Conservation (phyloP, 345 rosid species). For the Pistacia vera region DNA sequence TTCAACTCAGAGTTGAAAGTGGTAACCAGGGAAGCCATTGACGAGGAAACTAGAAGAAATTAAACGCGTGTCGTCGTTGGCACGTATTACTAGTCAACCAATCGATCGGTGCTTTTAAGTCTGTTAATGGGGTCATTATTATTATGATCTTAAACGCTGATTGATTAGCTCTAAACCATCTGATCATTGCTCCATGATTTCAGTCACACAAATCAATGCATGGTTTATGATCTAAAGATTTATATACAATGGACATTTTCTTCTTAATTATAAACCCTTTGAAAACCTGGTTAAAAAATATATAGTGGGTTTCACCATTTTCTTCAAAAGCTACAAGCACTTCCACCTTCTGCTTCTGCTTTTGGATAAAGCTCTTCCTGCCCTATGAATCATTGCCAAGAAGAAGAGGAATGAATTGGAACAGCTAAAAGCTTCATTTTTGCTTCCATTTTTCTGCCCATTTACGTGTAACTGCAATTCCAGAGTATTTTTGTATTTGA, state of each 20-base stretch:
- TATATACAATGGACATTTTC: no score
- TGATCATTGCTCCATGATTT: no score
- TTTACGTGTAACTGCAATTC: neutral
- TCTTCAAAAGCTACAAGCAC: constrained; percentile 9
- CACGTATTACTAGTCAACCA: neutral
- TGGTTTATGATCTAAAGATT: no score
- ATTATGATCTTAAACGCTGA: no score
- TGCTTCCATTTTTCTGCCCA: neutral
- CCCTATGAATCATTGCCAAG: constrained; percentile 1
- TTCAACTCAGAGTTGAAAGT: neutral
- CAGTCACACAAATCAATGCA: no score
- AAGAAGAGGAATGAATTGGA: neutral
- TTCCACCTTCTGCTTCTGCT: neutral
- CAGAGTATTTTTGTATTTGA: neutral
- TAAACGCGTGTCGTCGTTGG: neutral
- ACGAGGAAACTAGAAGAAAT: neutral
- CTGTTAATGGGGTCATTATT: no score
- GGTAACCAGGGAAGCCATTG: neutral
- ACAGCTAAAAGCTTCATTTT: neutral
- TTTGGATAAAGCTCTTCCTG: neutral
- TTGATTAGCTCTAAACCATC: no score
- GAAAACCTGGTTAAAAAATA: constrained; percentile 10
- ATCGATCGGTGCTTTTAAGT: no score
- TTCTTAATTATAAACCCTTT: constrained; percentile 17
- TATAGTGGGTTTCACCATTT: constrained; percentile 8